phyloP scores from a whole-genome alignment of 1,284 basidiomycete genomes.

The Ganoderma lucidum region DNA sequence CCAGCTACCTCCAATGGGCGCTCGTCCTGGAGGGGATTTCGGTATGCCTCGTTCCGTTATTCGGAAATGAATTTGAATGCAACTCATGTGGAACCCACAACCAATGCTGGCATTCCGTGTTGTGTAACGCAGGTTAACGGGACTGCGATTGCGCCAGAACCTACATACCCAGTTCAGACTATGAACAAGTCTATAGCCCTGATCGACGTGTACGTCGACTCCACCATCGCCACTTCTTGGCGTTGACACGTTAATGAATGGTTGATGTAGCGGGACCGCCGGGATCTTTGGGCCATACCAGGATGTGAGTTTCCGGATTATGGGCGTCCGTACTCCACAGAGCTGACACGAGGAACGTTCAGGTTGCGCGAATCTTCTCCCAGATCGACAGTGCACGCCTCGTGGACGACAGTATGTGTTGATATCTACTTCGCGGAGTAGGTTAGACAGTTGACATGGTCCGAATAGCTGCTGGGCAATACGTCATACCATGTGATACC shows the following conservation, averaged over 20 bases:
- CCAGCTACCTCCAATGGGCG: slow-evolving; percentile 86
- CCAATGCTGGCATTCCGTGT: slow-evolving; percentile 7
- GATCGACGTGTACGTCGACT: slow-evolving; percentile 70
- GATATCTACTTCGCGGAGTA: not conserved
- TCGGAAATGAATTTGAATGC: not conserved
- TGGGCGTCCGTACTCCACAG: slow-evolving; percentile 21
- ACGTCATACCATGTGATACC: slow-evolving; percentile 85
- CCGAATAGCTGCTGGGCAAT: slow-evolving; percentile 66
- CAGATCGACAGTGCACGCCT: slow-evolving; percentile 73
- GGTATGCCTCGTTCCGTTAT: slow-evolving; percentile 47
- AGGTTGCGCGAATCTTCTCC: slow-evolving; percentile 77
- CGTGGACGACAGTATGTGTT: slow-evolving; percentile 58
- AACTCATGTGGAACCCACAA: slow-evolving; percentile 17
- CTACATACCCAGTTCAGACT: slow-evolving; percentile 71
- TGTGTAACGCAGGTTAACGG: slow-evolving; percentile 62
- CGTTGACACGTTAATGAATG: slow-evolving; percentile 21
- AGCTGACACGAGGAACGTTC: slow-evolving; percentile 23
- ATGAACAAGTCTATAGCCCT: slow-evolving; percentile 72
- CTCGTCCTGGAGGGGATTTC: slow-evolving; percentile 68
- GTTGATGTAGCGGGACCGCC: slow-evolving; percentile 64
- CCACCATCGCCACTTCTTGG: slow-evolving; percentile 7
- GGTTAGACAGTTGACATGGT: not conserved
- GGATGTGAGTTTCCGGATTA: slow-evolving; percentile 59
- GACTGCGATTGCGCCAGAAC: slow-evolving; percentile 60
- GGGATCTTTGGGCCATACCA: slow-evolving; percentile 85